phyloP scores from a whole-genome alignment of 306 rosid genomes.

The Leucaena leucocephala region DNA sequence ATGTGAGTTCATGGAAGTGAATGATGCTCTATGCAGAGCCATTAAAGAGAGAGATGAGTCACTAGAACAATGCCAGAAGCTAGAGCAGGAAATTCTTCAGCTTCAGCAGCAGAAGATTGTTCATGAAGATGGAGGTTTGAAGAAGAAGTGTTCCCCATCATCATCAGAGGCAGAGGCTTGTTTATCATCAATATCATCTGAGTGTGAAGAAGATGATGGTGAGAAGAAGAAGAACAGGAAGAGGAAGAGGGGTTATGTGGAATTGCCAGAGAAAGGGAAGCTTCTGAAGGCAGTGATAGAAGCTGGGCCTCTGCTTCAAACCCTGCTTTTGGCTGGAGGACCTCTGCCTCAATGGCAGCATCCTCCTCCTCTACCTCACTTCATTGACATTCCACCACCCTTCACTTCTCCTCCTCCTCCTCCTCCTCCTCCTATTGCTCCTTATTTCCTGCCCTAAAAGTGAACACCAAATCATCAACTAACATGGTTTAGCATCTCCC shows the following conservation, averaged over 20 bases:
- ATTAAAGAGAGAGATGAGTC: constrained; percentile 61
- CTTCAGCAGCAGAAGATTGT: constrained; percentile 21
- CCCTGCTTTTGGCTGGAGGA: constrained; percentile 61
- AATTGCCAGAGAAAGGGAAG: constrained; percentile 69
- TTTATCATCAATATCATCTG: background rate
- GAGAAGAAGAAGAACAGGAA: constrained; percentile 6
- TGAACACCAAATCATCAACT: background rate
- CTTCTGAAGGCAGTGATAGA: constrained; percentile 64
- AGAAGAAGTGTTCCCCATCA: background rate
- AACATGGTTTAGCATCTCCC: background rate
- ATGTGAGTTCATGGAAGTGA: constrained; percentile 45
- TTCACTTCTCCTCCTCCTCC: background rate
- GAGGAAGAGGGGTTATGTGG: constrained; percentile 35
- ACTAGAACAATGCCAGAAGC: constrained; percentile 42
- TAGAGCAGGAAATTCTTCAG: constrained; percentile 48
- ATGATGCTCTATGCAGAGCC: constrained; percentile 44
- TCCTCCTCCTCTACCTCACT: constrained; percentile 62
- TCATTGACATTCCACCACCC: constrained; percentile 61
- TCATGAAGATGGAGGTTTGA: constrained; percentile 19
- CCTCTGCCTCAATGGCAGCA: constrained; percentile 76
- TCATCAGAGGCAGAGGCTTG: background rate
- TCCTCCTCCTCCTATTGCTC: background rate
- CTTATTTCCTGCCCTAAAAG: background rate
- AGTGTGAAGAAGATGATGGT: constrained; percentile 23
- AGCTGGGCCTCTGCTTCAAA: constrained; percentile 70